phyloP scores from a whole-genome alignment of 148 eudicot species.

The Amaranthus cruentus region DNA sequence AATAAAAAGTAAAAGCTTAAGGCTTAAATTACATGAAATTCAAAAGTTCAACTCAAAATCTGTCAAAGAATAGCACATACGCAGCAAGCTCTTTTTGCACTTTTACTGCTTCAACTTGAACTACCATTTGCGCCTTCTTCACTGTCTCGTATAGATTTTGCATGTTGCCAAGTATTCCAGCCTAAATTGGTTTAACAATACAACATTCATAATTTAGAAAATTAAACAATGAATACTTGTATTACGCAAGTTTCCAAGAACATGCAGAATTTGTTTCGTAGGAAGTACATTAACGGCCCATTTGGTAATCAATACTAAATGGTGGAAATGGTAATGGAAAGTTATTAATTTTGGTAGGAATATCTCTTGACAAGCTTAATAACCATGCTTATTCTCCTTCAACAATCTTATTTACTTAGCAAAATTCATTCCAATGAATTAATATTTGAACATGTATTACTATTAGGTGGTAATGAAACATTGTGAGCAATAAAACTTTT shows the following conservation, averaged over 20 bases:
- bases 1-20: not conserved
- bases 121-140: slow-evolving; percentile 90
- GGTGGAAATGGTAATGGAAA: too few relatives aligned
- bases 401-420: too few relatives aligned
- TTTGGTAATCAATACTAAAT: too few relatives aligned
- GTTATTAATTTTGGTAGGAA: too few relatives aligned
- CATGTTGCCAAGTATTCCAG: slow-evolving; percentile 90
- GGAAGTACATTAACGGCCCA: not conserved
- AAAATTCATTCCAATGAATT: too few relatives aligned
- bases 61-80: slow-evolving; percentile 35
- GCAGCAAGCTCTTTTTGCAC: slow-evolving; percentile 94
- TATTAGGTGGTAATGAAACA: too few relatives aligned
- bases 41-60: not conserved
- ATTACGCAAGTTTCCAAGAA: not conserved
- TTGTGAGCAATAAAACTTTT: too few relatives aligned
- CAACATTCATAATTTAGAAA: slow-evolving; percentile 9
- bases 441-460: too few relatives aligned
- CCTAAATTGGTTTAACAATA: slow-evolving; percentile 38
- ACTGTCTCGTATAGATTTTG: slow-evolving; percentile 90
- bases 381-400: too few relatives aligned
- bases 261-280: not conserved
- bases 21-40: not conserved
- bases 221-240: slow-evolving; percentile 3
- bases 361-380: too few relatives aligned
- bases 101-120: slow-evolving; percentile 86